Conservation (phyloP, 2,329 filamentous ascomycete genomes). For the Penicillium concentricum region DNA sequence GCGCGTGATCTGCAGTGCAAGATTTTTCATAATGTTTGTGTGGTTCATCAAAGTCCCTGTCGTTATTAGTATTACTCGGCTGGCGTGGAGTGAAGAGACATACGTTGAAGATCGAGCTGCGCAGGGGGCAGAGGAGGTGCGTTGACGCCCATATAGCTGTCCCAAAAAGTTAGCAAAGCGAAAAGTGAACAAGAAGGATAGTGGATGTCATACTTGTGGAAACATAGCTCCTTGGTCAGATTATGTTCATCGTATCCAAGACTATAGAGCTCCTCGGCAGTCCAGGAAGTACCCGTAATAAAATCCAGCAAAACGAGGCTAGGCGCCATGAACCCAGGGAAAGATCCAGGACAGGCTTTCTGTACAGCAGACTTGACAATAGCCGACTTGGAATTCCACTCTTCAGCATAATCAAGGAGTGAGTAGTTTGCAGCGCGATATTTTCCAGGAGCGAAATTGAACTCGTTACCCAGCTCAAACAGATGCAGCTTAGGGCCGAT, state of each 20-base stretch:
- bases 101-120: conserved; percentile 4
- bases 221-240: conserved; percentile 9
- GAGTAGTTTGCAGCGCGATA: conserved; percentile 14
- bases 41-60: conserved; percentile 18
- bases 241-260: conserved; percentile 8
- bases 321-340: conserved; percentile 11
- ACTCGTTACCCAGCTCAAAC: conserved; percentile 18
- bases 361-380: conserved; percentile 6
- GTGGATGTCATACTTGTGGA: conserved; percentile 9
- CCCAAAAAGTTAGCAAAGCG: not conserved
- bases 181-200: not conserved
- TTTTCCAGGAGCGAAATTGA: conserved; percentile 2
- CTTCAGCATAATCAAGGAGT: conserved; percentile 9
- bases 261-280: not conserved
- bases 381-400: conserved; percentile 15
- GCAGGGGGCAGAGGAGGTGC: not conserved
- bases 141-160: conserved; percentile 13
- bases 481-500: conserved; percentile 10
- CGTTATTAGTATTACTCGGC: not conserved
- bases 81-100: not conserved
- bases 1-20: conserved; percentile 10
- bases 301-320: conserved; percentile 11
- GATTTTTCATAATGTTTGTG: conserved; percentile 12
- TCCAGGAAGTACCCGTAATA: not conserved
- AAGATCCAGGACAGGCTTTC: conserved; percentile 10